Base-by-base conservation (phyloP, 345 rosid species). In the Rubroshorea leprosula region DNA sequence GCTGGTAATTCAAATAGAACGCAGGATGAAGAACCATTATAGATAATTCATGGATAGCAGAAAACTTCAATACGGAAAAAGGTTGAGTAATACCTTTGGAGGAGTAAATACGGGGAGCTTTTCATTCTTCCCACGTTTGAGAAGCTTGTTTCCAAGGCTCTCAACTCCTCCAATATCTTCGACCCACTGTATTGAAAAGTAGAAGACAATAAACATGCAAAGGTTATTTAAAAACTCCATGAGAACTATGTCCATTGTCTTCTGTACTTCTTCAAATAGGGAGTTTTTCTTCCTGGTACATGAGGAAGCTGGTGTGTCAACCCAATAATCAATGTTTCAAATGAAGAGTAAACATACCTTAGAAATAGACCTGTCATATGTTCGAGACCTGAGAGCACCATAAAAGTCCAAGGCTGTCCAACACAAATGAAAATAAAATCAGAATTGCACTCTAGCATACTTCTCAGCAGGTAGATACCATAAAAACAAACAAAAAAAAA, bases 351-450 rank as follows among this genome's bases (percentile, higher is more conserved):
- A n/a, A 46, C 24, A n/a, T 62, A 86, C 96, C 96, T 84, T 78
- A 38, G 80, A 80, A 72, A 92, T 92, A 31, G 90, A 80, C 58
- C 73, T 78, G 76, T 92, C 98, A 65, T 86, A 92, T 59, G 95
- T 92, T 55, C 93, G 81, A 14, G 96, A 92, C 72, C 98, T 82
- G 27, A 89, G 76, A 64, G 95, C 96, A 72, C 98, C 95, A 66
- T 89, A 92, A 70, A 89, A 92, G 71, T 92, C 98, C 74, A 92
- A 79, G 57, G 96, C 98, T 91, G 81, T 55, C 45, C 63, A 51
- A 69, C 3, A 45, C 49, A 23, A 64, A 51, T 38, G 5, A 49
- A 57, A 44, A 48, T 65, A 47, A 45, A 29, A 47, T 43, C 49
- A 26, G 39, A 29, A 5, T 53, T 17, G 19, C 29, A 50, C 21